Base-by-base conservation (phyloP, 192 early-diverging fungal species). In the Coemansia guatemalensis region DNA sequence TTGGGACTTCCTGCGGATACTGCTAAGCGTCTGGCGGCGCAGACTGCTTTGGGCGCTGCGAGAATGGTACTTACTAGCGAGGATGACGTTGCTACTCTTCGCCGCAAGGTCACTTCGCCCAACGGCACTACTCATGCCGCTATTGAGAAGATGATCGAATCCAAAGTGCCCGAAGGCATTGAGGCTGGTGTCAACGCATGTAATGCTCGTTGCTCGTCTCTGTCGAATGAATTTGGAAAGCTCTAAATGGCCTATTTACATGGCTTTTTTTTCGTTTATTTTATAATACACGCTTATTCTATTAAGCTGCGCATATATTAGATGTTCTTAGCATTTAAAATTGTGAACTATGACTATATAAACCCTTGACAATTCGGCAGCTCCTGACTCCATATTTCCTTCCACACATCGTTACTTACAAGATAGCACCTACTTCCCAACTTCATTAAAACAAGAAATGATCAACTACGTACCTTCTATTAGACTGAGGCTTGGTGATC, bases 91-190 rank as follows among this genome's bases (percentile, higher is more conserved):
- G 87, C 87, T 35, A 88, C 89, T 25, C 73, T 97, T 32, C 79
- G 95, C 25, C 54, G 83, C n/a, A 95, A 95, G 71, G 95, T 97
- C 47, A 97, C 95, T 1, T 88, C 86, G 20, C 95, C 95, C 7
- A 89, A 95, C 41, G 95, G 95, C 17, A 95, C 95, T 26, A 97
- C 95, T 11, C 89, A 93, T 49, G 95, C 95, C 0, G 95, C 89
- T 8, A 84, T 97, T 57, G 86, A 91, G 65, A 77, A 82, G 5
- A 83, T 95, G 72, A 88, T 92, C 65, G 85, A 73, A 7, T 82
- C 70, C 7, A 18, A 29, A 0, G 73, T 81, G 5, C 78, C 72
- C 20, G 59, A 75, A 41, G 72, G 78, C 51, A 44, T 81, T 14
- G 50, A 48, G 2, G 49, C 30, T 2, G 78, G 78, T 12, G 53